Base-by-base conservation (phyloP, 192 early-diverging fungal genomes). In the Coemansia sp. region DNA sequence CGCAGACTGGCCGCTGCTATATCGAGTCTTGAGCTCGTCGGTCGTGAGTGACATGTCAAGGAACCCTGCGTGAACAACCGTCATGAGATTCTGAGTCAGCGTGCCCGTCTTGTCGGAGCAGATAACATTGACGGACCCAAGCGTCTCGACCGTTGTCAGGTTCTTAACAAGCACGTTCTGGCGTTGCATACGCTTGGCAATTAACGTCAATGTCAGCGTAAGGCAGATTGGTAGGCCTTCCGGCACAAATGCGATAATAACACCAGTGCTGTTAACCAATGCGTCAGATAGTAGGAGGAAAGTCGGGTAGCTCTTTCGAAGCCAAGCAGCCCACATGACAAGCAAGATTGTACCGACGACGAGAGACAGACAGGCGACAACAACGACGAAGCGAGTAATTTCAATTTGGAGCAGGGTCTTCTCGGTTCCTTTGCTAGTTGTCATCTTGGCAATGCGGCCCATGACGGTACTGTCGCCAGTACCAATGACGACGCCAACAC, bases 31-130 rank as follows among this genome's bases (percentile, higher is more conserved):
- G 29, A 65, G 64, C 68, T 62, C 31, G 24, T 27, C 67, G 18
- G 64, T 49, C 2, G 52, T 43, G 12, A 70, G 52, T 1, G 57
- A n/a, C 29, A 47, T 58, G 31, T 75, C 73, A 18, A 55, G 67
- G 18, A 65, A 72, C 2, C 71, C 13, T 73, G 68, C 8, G 94
- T 92, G 77, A 91, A 96, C 9, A 95, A 95, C 90, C 10, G 95
- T 93, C 97, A 97, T 97, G 74, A 91, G 89, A 86, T 97, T 97
- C 78, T 93, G 86, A 2, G 97, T 99, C 71, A 99, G 76, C 4
- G 97, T 99, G 27, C 95, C 91, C 15, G 97, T 97, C 82, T 99
- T 99, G 81, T 99, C 97, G 3, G 92, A 92, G 85, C 97, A 99
- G 34, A 99, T 90, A 20, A 96, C 94, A 71, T 93, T 96, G 36